A percentile compares a stretch with the other conserved stretches of the same genome.
Evolutionary conservation across 2,329 filamentous ascomycete genomes (phyloP).

Genomic region (Fusarium nurragi): DNA sequence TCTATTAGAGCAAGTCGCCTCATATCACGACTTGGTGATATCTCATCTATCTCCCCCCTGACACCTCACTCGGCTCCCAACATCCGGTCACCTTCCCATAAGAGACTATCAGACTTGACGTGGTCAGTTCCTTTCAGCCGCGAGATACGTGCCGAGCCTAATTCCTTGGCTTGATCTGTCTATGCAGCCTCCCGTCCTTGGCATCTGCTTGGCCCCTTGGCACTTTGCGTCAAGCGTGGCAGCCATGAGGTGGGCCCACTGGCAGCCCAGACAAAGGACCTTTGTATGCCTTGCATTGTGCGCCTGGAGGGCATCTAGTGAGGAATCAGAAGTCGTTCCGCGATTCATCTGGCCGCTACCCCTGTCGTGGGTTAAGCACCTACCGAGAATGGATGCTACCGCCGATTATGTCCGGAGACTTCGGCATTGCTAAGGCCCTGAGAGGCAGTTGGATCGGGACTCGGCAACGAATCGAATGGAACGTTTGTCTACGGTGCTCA

Average conservation of each 20-base stretch:
- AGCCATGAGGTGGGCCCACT: neutral
- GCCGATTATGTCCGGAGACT: conserved; percentile 27
- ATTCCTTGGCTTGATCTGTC: conserved; percentile 5
- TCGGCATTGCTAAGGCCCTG: conserved; percentile 26
- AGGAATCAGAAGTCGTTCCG: conserved; percentile 4
- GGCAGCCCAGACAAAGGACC: neutral
- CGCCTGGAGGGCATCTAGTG: neutral
- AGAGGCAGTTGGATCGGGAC: conserved; percentile 24
- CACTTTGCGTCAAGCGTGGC: neutral
- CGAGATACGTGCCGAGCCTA: conserved; percentile 1
- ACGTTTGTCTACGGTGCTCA: conserved; percentile 5
- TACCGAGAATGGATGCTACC: conserved; percentile 23
- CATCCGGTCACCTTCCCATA: conserved; percentile 23
- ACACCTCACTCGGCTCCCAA: conserved; percentile 14
- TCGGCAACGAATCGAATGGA: conserved; percentile 10
- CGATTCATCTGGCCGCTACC: neutral
- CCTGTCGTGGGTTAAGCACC: conserved; percentile 1
- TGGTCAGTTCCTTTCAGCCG: neutral
- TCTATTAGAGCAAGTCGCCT: neutral
- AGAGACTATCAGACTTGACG: neutral
- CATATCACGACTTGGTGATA: neutral
- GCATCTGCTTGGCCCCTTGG: conserved; percentile 24
- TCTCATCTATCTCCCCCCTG: neutral
- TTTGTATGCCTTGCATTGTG: neutral
- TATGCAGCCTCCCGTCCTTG: conserved; percentile 29